These are phyloP conservation scores for Zygnema cylindricum DNA, from an alignment of 139 green algal species.

Conservation along the genomic window DNA sequence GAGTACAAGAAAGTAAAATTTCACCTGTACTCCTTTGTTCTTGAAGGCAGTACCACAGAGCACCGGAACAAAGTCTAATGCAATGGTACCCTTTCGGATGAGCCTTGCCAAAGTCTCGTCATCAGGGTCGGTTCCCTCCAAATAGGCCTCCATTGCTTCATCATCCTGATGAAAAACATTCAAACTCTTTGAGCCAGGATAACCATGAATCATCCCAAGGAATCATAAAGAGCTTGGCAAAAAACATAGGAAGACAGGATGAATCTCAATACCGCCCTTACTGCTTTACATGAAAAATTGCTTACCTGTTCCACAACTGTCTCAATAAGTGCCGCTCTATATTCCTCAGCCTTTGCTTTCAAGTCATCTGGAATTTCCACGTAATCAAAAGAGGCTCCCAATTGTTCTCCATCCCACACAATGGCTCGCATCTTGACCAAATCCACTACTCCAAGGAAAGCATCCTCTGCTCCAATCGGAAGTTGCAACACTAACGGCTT, in stretches of 20 bases:
- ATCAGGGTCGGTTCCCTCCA: constrained; percentile 87
- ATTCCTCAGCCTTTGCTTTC: constrained; percentile 84
- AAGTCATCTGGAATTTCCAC: constrained; percentile 89
- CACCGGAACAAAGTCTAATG: constrained; percentile 87
- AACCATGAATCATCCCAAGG: no score
- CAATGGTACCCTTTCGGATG: constrained; percentile 92
- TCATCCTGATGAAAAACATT: constrained; percentile 34
- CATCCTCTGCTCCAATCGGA: constrained; percentile 92
- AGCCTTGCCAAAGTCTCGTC: constrained; percentile 80
- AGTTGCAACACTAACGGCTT: constrained; percentile 81
- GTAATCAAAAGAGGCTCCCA: constrained; percentile 77
- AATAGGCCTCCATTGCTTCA: constrained; percentile 76
- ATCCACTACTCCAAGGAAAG: constrained; percentile 93
- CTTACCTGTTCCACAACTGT: constrained; percentile 82
- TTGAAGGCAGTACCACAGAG: constrained; percentile 97
- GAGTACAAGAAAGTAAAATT: no score
- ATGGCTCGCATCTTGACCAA: constrained; percentile 97
- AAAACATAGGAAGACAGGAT: no score
- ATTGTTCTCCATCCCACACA: constrained; percentile 91
- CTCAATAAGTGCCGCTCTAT: constrained; percentile 89
- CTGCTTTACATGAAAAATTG: no score
- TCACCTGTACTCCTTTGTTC: constrained; percentile 99
- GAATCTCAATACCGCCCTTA: no score
- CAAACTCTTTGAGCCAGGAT: no score
- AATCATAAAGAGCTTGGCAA: no score